phyloP scores from a whole-genome alignment of 148 eudicot genomes.

The Chenopodium formosanum region DNA sequence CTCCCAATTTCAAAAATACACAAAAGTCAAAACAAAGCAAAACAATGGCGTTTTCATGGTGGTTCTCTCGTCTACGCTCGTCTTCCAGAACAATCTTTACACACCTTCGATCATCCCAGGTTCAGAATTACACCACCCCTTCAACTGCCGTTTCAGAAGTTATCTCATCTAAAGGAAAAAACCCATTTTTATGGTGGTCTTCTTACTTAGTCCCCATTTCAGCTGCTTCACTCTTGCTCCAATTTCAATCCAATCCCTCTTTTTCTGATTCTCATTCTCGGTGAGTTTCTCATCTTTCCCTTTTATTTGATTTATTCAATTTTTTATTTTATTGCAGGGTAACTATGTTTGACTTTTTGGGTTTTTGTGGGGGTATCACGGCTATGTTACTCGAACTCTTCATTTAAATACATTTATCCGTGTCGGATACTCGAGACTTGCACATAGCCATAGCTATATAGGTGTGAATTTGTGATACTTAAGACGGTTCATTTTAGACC shows the following conservation, averaged over 20 bases:
- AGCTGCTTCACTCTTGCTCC: conserved; percentile 47
- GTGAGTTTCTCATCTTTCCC: conserved; percentile 18
- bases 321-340: not conserved
- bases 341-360: not conserved
- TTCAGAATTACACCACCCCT: conserved; percentile 11
- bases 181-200: conserved; percentile 37
- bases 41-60: conserved; percentile 43
- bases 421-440: too few relatives aligned
- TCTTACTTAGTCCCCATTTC: conserved; percentile 56
- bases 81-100: conserved; percentile 42
- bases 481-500: too few relatives aligned
- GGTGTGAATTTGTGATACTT: too few relatives aligned
- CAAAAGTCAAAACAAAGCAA: not conserved
- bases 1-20: too few relatives aligned
- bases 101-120: conserved; percentile 27
- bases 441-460: too few relatives aligned
- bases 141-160: conserved; percentile 15
- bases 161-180: conserved; percentile 8
- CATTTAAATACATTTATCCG: too few relatives aligned
- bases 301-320: too few relatives aligned
- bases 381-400: too few relatives aligned
- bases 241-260: conserved; percentile 31
- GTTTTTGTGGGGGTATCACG: too few relatives aligned
- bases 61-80: conserved; percentile 55
- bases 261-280: conserved; percentile 38